These are phyloP conservation scores for Hygrophoropsis aurantiaca DNA, from an alignment of 768 basidiomycete species.

Conservation along the genomic window DNA sequence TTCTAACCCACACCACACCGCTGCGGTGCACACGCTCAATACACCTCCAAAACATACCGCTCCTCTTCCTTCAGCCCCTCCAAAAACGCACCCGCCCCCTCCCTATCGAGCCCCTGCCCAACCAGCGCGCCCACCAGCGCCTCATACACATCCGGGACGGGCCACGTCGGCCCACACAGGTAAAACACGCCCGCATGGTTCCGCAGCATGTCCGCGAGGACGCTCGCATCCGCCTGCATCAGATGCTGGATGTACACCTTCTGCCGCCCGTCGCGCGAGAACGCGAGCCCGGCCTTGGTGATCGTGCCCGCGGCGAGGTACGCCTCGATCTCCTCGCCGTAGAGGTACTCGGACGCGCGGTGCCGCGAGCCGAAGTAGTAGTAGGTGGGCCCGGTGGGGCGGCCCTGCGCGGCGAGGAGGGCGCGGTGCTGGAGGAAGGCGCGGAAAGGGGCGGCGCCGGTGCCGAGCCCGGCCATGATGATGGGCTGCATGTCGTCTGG, in stretches of 20 bases:
- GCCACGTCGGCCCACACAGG: slow-evolving; percentile 98
- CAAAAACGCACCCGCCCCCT: slow-evolving; percentile 75
- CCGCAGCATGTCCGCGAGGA: slow-evolving; percentile 72
- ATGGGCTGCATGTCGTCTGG: slow-evolving; percentile 82
- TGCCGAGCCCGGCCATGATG: slow-evolving; percentile 98
- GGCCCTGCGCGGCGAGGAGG: slow-evolving; percentile 70
- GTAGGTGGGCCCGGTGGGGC: slow-evolving; percentile 86
- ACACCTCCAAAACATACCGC: slow-evolving; percentile 93
- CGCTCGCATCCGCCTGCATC: slow-evolving; percentile 88
- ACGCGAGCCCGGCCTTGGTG: slow-evolving; percentile 89
- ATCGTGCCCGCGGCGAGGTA: slow-evolving; percentile 85
- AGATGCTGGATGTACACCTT: slow-evolving; percentile 99
- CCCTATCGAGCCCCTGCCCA: slow-evolving; percentile 61
- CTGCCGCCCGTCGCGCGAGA: slow-evolving; percentile 88
- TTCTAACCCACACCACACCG: neutral
- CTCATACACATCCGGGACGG: slow-evolving; percentile 97
- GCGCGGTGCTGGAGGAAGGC: slow-evolving; percentile 98
- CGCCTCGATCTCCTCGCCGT: slow-evolving; percentile 95
- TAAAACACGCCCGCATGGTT: slow-evolving; percentile 85
- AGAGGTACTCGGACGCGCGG: slow-evolving; percentile 93
- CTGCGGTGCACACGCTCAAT: neutral
- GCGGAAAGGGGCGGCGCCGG: slow-evolving; percentile 98
- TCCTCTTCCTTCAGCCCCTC: slow-evolving; percentile 95
- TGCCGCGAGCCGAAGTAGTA: slow-evolving; percentile 99
- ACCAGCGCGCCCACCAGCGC: slow-evolving; percentile 82